These are phyloP conservation scores for Didymella segeticola DNA, from an alignment of 2,329 filamentous ascomycete genomes.

Conservation along the genomic window DNA sequence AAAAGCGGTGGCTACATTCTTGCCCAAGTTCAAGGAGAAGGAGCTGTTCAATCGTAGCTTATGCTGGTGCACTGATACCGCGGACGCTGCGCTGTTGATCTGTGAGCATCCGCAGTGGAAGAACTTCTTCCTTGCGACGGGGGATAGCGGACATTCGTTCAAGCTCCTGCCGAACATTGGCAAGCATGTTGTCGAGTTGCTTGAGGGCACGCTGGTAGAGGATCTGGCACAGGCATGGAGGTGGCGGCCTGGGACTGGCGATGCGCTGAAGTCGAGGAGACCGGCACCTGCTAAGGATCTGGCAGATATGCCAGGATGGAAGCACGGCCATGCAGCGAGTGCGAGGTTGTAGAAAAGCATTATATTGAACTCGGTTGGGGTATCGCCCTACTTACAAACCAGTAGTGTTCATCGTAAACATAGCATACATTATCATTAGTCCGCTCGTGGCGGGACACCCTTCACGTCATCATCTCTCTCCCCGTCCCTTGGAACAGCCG, in stretches of 20 bases:
- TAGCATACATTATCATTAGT: conserved; percentile 7
- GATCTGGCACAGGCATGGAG: conserved; percentile 53
- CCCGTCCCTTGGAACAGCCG: conserved; percentile 20
- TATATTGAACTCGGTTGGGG: background rate
- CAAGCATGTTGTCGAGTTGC: conserved; percentile 55
- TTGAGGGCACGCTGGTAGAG: conserved; percentile 51
- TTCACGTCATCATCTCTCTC: conserved; percentile 17
- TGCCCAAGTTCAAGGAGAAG: conserved; percentile 52
- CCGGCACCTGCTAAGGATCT: conserved; percentile 53
- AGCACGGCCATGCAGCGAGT: conserved; percentile 21
- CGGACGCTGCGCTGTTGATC: conserved; percentile 68
- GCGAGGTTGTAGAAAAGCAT: background rate
- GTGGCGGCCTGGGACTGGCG: conserved; percentile 54
- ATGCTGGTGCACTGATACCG: conserved; percentile 68
- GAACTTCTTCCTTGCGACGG: conserved; percentile 56
- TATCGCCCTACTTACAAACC: background rate
- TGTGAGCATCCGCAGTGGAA: conserved; percentile 59
- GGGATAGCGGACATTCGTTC: conserved; percentile 57
- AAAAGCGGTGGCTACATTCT: conserved; percentile 50
- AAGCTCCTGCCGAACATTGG: conserved; percentile 57
- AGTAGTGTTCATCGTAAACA: background rate
- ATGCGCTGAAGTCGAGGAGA: conserved; percentile 53
- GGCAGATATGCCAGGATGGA: conserved; percentile 56
- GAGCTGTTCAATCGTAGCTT: conserved; percentile 54
- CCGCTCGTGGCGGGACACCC: conserved; percentile 1